phyloP scores from a whole-genome alignment of 2,329 filamentous ascomycete species.

The Fusarium tanahbumbuense region DNA sequence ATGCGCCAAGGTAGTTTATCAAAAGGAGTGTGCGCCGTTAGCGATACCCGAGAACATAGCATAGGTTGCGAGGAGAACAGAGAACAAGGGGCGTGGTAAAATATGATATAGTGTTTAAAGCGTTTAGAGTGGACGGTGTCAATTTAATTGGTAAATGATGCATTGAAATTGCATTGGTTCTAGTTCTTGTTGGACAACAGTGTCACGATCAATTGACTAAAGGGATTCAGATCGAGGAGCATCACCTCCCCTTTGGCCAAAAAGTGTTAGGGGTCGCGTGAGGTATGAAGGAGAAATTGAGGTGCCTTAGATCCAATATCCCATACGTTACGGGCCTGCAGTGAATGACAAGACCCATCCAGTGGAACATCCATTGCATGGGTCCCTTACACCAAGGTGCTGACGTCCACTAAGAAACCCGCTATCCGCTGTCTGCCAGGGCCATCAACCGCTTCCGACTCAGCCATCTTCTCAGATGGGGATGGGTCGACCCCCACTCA shows the following conservation, averaged over 20 bases:
- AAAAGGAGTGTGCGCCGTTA: conserved; percentile 29
- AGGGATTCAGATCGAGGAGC: background rate
- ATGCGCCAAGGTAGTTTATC: conserved; percentile 19
- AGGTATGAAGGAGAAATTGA: conserved; percentile 36
- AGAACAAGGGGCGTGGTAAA: conserved; percentile 14
- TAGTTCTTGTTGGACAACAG: background rate
- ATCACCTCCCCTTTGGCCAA: background rate
- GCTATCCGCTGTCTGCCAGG: conserved; percentile 30
- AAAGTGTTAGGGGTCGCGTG: conserved; percentile 27
- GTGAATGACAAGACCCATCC: conserved; percentile 4
- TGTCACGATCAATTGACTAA: background rate
- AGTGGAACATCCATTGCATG: conserved; percentile 6
- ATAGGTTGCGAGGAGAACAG: conserved; percentile 9
- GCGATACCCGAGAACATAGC: conserved; percentile 40
- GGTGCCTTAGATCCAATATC: conserved; percentile 1
- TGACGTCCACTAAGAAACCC: conserved; percentile 20
- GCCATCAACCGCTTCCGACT: conserved; percentile 28
- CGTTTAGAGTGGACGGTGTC: conserved; percentile 13
- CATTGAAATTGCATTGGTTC: background rate
- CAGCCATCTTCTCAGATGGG: conserved; percentile 29
- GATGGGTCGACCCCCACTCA: conserved; percentile 35
- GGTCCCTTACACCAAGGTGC: conserved; percentile 5
- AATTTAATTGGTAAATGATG: conserved; percentile 15
- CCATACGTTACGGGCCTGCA: background rate
- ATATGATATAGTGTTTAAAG: conserved; percentile 27